A percentile compares a stretch with the other conserved stretches of the same genome.
Evolutionary conservation across 495 filamentous ascomycete species (phyloP).

Genomic region (Articulospora tetracladia): DNA sequence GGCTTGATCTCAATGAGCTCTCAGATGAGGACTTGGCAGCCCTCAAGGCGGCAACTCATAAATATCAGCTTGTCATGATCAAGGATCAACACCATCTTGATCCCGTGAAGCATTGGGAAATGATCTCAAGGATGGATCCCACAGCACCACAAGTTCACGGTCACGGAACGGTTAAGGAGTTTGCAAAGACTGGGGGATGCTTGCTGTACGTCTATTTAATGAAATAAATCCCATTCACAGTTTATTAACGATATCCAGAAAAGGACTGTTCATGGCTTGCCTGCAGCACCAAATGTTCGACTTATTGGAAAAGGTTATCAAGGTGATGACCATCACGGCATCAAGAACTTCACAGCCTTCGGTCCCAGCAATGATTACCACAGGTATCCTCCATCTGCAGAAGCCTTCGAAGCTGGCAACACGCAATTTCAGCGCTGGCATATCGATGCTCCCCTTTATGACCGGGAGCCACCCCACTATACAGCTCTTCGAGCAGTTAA

Average conservation of each 20-base stretch:
- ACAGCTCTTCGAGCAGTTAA: slow-evolving; percentile 38
- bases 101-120: slow-evolving; percentile 38
- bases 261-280: slow-evolving; percentile 33
- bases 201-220: slow-evolving; percentile 24
- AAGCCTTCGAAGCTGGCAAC: slow-evolving; percentile 31
- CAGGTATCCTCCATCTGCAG: slow-evolving; percentile 21
- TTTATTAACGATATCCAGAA: slow-evolving; percentile 20
- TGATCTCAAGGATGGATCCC: slow-evolving; percentile 37
- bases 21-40: slow-evolving; percentile 32
- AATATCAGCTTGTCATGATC: slow-evolving; percentile 35
- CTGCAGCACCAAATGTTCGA: slow-evolving; percentile 38
- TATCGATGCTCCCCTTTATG: slow-evolving; percentile 42
- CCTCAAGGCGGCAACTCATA: slow-evolving; percentile 35
- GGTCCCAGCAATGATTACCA: slow-evolving; percentile 37
- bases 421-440: slow-evolving; percentile 41
- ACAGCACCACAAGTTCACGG: slow-evolving; percentile 32
- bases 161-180: slow-evolving; percentile 33
- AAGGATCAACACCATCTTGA: slow-evolving; percentile 34
- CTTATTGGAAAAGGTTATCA: slow-evolving; percentile 41
- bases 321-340: slow-evolving; percentile 37
- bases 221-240: neutral
- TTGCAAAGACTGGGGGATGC: slow-evolving; percentile 12
- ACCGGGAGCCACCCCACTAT: slow-evolving; percentile 37
- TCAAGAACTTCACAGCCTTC: slow-evolving; percentile 32
- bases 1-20: slow-evolving; percentile 28